Conservation (phyloP, 352 stramenopile species). For the Phytophthora idaei region DNA sequence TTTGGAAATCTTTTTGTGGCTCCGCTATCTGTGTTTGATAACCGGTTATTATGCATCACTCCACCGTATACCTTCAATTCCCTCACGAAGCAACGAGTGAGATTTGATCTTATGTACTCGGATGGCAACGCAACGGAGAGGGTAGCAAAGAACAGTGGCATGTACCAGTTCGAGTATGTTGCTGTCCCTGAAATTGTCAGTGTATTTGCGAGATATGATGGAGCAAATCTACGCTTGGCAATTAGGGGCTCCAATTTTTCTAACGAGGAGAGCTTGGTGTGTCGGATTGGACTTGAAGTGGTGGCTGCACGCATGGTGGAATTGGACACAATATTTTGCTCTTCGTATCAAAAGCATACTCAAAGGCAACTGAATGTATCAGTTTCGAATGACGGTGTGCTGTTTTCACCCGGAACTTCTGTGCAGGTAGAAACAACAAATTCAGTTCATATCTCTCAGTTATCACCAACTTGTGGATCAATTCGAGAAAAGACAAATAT, state of each 20-base stretch:
- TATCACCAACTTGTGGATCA: slow-evolving; percentile 38
- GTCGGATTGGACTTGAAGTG: slow-evolving; percentile 23
- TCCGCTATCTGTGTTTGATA: slow-evolving; percentile 33
- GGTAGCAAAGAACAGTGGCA: slow-evolving; percentile 12
- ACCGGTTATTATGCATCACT: slow-evolving; percentile 35
- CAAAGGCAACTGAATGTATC: slow-evolving; percentile 27
- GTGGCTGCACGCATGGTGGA: slow-evolving; percentile 8
- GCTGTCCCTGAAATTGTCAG: slow-evolving; percentile 29
- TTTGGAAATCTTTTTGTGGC: slow-evolving; percentile 34
- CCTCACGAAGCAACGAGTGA: slow-evolving; percentile 3
- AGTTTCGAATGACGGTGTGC: slow-evolving; percentile 40
- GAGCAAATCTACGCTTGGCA: slow-evolving; percentile 9
- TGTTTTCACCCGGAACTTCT: slow-evolving; percentile 30
- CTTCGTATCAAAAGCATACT: background rate
- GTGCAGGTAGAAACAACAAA: slow-evolving; percentile 4
- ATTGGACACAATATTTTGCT: slow-evolving; percentile 22
- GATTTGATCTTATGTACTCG: slow-evolving; percentile 30
- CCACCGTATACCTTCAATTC: slow-evolving; percentile 9
- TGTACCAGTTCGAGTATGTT: slow-evolving; percentile 32
- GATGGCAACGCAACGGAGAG: slow-evolving; percentile 3
- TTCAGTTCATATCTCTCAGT: slow-evolving; percentile 15
- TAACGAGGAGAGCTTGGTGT: slow-evolving; percentile 12
- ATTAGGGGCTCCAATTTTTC: slow-evolving; percentile 29
- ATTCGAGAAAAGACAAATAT: slow-evolving; percentile 23
- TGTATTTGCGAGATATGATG: slow-evolving; percentile 9